Percentiles rank a stretch among this genome's conserved stretches.
These are phyloP conservation scores for Prunus kanzakura DNA, from an alignment of 306 rosid genomes.

Conservation along the genomic window DNA sequence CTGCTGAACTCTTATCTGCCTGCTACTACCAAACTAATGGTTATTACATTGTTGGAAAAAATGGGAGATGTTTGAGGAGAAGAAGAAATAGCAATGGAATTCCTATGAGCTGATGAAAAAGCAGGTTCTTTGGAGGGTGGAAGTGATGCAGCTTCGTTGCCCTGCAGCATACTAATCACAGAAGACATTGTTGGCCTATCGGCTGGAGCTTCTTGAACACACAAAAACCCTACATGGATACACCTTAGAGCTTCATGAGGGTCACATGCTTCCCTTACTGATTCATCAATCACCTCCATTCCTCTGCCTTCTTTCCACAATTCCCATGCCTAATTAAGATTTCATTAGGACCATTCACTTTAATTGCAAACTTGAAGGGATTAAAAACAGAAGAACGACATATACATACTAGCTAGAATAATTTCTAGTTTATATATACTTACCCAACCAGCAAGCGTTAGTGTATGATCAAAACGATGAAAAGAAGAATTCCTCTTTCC, in stretches of 20 bases:
- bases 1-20: no score
- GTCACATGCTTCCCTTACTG: background rate
- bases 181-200: conserved; percentile 22
- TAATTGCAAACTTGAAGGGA: background rate
- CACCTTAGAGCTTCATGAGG: conserved; percentile 9
- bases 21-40: background rate
- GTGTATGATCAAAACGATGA: background rate
- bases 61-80: background rate
- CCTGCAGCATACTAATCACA: conserved; percentile 11
- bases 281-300: conserved; percentile 25
- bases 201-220: conserved; percentile 19
- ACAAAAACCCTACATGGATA: conserved; percentile 11
- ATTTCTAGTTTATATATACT: background rate
- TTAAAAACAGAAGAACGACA: background rate
- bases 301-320: conserved; percentile 21
- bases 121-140: conserved; percentile 19
- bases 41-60: background rate
- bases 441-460: conserved; percentile 13
- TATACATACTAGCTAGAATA: no score
- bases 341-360: background rate
- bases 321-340: conserved; percentile 13
- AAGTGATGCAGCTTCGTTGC: background rate
- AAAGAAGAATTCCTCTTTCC: conserved; percentile 23
- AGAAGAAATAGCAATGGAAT: background rate
- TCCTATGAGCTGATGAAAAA: background rate